A percentile compares a stretch with the other conserved stretches of the same genome.
phyloP scores from a whole-genome alignment of 495 filamentous ascomycete species.

The Hypoxylon fragiforme region DNA sequence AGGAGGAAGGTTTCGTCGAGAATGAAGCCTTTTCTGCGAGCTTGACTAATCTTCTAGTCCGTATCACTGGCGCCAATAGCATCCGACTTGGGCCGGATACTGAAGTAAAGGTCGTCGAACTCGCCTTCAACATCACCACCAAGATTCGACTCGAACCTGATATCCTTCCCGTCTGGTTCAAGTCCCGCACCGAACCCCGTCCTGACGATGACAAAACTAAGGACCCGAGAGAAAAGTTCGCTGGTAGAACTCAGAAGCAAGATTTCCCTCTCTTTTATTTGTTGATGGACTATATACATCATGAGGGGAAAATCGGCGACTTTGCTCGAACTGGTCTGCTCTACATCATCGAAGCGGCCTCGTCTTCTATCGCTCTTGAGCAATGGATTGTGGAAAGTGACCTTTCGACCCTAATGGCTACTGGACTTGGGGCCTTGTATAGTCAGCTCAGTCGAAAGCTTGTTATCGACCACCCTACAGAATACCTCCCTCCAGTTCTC shows the following conservation, averaged over 20 bases:
- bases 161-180: conserved; percentile 89
- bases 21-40: conserved; percentile 80
- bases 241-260: conserved; percentile 82
- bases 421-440: conserved; percentile 90
- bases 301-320: conserved; percentile 88
- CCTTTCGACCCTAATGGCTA: conserved; percentile 94
- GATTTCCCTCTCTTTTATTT: conserved; percentile 96
- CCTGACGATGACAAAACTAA: conserved; percentile 49
- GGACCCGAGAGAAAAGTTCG: conserved; percentile 67
- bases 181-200: conserved; percentile 43
- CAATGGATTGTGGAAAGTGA: conserved; percentile 98
- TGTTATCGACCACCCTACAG: conserved; percentile 61
- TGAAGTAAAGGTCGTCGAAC: conserved; percentile 82
- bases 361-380: conserved; percentile 77
- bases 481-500: conserved; percentile 77
- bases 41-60: conserved; percentile 77
- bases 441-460: conserved; percentile 86
- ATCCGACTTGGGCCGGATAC: conserved; percentile 67
- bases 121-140: conserved; percentile 90
- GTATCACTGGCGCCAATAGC: conserved; percentile 63
- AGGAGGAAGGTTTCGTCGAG: conserved; percentile 90
- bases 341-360: conserved; percentile 93
- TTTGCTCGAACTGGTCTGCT: conserved; percentile 96
- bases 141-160: conserved; percentile 89
- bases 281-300: conserved; percentile 92